phyloP scores from a whole-genome alignment of 1,284 basidiomycete species.

The Leccinum pachyderme region DNA sequence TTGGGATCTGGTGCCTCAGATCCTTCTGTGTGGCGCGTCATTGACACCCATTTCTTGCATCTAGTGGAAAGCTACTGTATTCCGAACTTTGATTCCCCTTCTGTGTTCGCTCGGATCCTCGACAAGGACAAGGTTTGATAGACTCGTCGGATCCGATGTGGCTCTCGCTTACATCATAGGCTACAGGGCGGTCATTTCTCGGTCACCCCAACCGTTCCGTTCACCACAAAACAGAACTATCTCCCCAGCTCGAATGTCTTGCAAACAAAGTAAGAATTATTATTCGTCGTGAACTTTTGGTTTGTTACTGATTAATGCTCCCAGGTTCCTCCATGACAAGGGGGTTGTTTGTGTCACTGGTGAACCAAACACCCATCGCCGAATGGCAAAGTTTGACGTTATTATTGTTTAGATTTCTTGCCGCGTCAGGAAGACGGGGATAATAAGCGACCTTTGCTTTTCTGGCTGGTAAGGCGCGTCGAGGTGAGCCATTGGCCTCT shows the following conservation, averaged over 20 bases:
- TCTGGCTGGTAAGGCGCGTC: conserved; percentile 86
- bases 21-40: neutral
- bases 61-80: conserved; percentile 88
- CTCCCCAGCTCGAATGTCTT: conserved; percentile 85
- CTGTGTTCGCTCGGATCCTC: conserved; percentile 83
- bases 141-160: neutral
- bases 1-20: neutral
- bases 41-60: neutral
- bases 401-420: conserved; percentile 59
- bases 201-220: conserved; percentile 67
- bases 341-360: conserved; percentile 81
- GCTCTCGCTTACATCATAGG: conserved; percentile 6
- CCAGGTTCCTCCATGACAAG: conserved; percentile 73
- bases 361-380: conserved; percentile 20
- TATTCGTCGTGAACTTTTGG: neutral
- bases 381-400: conserved; percentile 1
- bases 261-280: conserved; percentile 65
- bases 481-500: conserved; percentile 46
- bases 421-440: conserved; percentile 57
- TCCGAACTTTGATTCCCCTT: conserved; percentile 91
- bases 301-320: neutral
- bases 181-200: conserved; percentile 87
- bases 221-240: conserved; percentile 82
- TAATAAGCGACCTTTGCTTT: conserved; percentile 63
- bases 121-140: conserved; percentile 69